phyloP scores from a whole-genome alignment of 2,329 filamentous ascomycete genomes.

The Raffaelea arxii region DNA sequence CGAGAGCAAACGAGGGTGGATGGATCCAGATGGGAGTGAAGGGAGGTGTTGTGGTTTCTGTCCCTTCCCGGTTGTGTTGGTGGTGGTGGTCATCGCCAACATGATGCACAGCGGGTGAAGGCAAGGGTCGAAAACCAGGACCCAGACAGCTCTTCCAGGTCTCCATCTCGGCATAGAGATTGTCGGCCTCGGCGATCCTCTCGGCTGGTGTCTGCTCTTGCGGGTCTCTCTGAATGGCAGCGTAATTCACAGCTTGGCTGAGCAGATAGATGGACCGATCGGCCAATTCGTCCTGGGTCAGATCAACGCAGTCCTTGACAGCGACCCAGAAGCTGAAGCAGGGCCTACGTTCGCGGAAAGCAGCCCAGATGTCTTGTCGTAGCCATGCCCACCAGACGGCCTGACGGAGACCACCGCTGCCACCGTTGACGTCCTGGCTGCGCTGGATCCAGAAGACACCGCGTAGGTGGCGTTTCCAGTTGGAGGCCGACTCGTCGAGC shows the following conservation, averaged over 20 bases:
- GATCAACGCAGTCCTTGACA: constrained; percentile 29
- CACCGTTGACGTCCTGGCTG: constrained; percentile 51
- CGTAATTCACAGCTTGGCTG: constrained; percentile 41
- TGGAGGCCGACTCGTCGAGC: constrained; percentile 32
- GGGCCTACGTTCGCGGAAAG: constrained; percentile 46
- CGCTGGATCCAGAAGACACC: constrained; percentile 58
- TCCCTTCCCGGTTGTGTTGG: background rate
- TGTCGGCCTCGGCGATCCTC: constrained; percentile 5
- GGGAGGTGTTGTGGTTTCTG: constrained; percentile 15
- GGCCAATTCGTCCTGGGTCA: constrained; percentile 39
- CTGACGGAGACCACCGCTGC: constrained; percentile 43
- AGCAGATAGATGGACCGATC: constrained; percentile 39
- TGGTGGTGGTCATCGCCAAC: background rate
- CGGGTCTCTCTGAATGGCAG: background rate
- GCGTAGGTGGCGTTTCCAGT: constrained; percentile 53
- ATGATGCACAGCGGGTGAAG: constrained; percentile 12
- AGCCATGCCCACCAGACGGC: constrained; percentile 59
- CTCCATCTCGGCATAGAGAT: constrained; percentile 17
- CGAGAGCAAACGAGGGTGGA: constrained; percentile 34
- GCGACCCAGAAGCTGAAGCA: constrained; percentile 49
- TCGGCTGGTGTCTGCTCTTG: too few relatives aligned
- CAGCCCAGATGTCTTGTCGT: constrained; percentile 56
- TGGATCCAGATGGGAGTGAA: constrained; percentile 43
- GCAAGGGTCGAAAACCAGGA: constrained; percentile 29
- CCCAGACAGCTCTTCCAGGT: constrained; percentile 22